These are phyloP conservation scores for Penicillium taxi DNA, from an alignment of 495 filamentous ascomycete genomes.

Conservation along the genomic window DNA sequence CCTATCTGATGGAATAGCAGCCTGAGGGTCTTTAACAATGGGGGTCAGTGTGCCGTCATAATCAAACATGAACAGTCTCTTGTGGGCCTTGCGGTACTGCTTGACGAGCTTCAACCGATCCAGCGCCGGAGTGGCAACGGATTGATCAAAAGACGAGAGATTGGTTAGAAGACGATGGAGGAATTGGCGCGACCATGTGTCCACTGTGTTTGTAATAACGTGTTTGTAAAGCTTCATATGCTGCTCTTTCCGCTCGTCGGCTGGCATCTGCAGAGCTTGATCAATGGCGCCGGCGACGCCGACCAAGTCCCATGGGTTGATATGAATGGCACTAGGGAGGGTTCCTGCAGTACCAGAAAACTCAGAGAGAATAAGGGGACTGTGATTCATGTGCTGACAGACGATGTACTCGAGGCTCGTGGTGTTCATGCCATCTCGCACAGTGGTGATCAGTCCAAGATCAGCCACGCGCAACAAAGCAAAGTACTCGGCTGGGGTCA, in stretches of 20 bases:
- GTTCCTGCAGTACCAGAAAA: slow-evolving; percentile 90
- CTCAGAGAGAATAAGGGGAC: slow-evolving; percentile 86
- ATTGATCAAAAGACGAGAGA: slow-evolving; percentile 63
- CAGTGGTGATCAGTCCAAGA: slow-evolving; percentile 83
- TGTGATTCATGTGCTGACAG: slow-evolving; percentile 74
- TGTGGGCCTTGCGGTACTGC: slow-evolving; percentile 61
- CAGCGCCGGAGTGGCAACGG: slow-evolving; percentile 70
- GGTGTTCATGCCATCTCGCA: slow-evolving; percentile 95
- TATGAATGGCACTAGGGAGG: slow-evolving; percentile 76
- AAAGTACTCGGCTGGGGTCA: slow-evolving; percentile 81
- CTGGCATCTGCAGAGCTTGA: slow-evolving; percentile 64
- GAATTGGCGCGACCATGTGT: slow-evolving; percentile 72
- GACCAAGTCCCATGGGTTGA: slow-evolving; percentile 85
- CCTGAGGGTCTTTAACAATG: slow-evolving; percentile 81
- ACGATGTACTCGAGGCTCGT: slow-evolving; percentile 89
- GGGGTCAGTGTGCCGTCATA: slow-evolving; percentile 98
- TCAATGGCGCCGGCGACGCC: slow-evolving; percentile 77
- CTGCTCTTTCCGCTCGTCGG: slow-evolving; percentile 47
- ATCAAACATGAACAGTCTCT: slow-evolving; percentile 93
- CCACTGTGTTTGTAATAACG: slow-evolving; percentile 74
- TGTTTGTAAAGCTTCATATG: slow-evolving; percentile 62
- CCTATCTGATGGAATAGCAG: slow-evolving; percentile 77
- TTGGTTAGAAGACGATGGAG: slow-evolving; percentile 68
- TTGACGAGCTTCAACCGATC: slow-evolving; percentile 61
- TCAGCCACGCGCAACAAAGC: slow-evolving; percentile 79